A percentile compares a stretch with the other conserved stretches of the same genome.
These are phyloP conservation scores for Chenopodium quinoa DNA, from an alignment of 148 eudicot species.

Conservation along the genomic window DNA sequence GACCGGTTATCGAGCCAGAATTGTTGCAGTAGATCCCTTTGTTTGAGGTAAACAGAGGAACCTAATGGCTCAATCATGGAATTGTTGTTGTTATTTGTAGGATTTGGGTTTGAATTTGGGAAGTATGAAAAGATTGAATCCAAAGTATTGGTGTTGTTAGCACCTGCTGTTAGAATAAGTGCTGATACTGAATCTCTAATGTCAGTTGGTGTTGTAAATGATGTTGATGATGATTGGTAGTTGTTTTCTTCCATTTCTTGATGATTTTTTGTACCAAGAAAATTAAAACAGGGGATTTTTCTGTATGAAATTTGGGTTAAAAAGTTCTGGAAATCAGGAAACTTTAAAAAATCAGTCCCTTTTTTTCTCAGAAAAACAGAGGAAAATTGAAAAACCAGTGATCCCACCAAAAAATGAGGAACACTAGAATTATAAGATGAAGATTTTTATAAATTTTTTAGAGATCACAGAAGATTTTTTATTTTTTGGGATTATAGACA, in stretches of 20 bases:
- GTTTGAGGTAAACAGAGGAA: slow-evolving; percentile 70
- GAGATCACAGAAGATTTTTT: slow-evolving; percentile 20
- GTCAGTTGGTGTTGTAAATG: slow-evolving; percentile 24
- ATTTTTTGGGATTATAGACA: not conserved
- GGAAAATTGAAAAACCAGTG: slow-evolving; percentile 21
- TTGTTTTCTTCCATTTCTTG: slow-evolving; percentile 41
- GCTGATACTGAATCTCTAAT: slow-evolving; percentile 60
- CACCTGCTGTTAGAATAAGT: slow-evolving; percentile 52
- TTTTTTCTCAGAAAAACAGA: slow-evolving; percentile 7
- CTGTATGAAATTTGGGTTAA: slow-evolving; percentile 13
- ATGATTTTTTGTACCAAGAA: not conserved
- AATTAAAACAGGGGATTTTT: slow-evolving; percentile 21
- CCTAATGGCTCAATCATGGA: slow-evolving; percentile 49
- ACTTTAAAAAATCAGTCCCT: slow-evolving; percentile 32
- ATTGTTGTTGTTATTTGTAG: slow-evolving; percentile 1
- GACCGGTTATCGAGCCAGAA: slow-evolving; percentile 48
- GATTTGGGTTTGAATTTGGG: slow-evolving; percentile 31
- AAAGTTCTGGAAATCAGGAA: slow-evolving; percentile 22
- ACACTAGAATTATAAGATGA: slow-evolving; percentile 18
- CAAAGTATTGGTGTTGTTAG: slow-evolving; percentile 63
- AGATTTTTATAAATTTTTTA: slow-evolving; percentile 8
- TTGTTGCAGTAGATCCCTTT: slow-evolving; percentile 63
- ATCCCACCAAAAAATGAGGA: slow-evolving; percentile 29
- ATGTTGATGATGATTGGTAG: slow-evolving; percentile 17
- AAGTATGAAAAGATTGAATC: slow-evolving; percentile 75